Base-by-base conservation (phyloP, 345 rosid genomes). In the Brassica napus region DNA sequence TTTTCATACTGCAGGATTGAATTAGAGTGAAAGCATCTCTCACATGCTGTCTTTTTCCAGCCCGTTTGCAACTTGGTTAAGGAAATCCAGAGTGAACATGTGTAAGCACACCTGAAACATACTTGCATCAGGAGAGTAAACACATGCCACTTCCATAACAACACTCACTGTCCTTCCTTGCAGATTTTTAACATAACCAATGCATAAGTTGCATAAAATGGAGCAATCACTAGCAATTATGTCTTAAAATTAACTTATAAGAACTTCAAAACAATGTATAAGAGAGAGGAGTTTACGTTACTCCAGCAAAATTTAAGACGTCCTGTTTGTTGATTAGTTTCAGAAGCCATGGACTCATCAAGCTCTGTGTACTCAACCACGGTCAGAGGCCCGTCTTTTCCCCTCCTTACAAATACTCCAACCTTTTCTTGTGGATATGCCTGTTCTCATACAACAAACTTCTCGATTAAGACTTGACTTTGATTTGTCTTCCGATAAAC, bases 221-320 rank as follows among this genome's bases (percentile, higher is more conserved):
- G 65, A 77, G 3, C 67, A 54, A 32, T n/a, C 7, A 12, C 71
- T 42, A 14, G 49, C 69, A 37, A 57, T 10, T 35, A 18, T 54
- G 11, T 44, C 2, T 8, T 55, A 42, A 15, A 7, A 58, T 42
- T 9, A 3, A 47, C 15, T 47, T 18, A 72, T 30, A 32, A 23
- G 66, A 64, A 59, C 12, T 59, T 32, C 2, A 15, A 54, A 69
- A 68, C 62, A 52, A 1, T 63, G 67, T 54, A 62, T 62, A 18
- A 60, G 58, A 73, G 11, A n/a, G 6, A 47, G 65, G 23, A 39
- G 78, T 77, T 70, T 91, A 95, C 99, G 82, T 93, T 95, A 85
- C 99, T 93, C 99, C 99, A 95, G 84, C 98, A 95, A 86, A 81
- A 93, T 35, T 90, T 93, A 86, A 95, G 98, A 64, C 97, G 99